phyloP scores from a whole-genome alignment of 2,329 filamentous ascomycete species.

The Sarocladium brachiariae region DNA sequence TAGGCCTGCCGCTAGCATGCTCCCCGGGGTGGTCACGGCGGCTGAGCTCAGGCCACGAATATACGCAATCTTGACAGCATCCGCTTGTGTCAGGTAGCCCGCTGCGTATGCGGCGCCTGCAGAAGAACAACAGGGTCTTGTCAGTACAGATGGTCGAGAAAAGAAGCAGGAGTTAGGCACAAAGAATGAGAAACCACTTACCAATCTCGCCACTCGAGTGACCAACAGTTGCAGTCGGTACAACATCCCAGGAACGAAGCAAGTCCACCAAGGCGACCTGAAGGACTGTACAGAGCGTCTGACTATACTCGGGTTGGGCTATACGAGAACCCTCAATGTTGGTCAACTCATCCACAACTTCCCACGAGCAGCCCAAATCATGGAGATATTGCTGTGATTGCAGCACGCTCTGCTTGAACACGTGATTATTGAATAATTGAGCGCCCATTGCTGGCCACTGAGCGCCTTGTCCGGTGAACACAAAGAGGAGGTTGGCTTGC shows the following conservation, averaged over 20 bases:
- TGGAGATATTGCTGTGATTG: slow-evolving; percentile 15
- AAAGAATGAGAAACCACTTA: too few relatives aligned
- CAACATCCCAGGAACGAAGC: slow-evolving; percentile 29
- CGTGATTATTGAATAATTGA: background rate
- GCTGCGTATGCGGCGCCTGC: slow-evolving; percentile 35
- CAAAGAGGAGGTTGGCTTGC: slow-evolving; percentile 11
- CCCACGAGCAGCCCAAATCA: slow-evolving; percentile 21
- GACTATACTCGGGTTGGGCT: slow-evolving; percentile 27
- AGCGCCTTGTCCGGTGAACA: slow-evolving; percentile 27
- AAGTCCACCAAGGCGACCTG: slow-evolving; percentile 36
- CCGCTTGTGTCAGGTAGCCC: slow-evolving; percentile 31
- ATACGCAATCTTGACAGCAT: slow-evolving; percentile 39
- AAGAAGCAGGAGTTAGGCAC: too few relatives aligned
- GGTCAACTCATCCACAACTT: slow-evolving; percentile 23
- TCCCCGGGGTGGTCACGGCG: slow-evolving; percentile 24
- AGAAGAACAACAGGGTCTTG: too few relatives aligned
- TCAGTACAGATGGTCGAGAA: too few relatives aligned
- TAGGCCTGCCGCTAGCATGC: slow-evolving; percentile 16
- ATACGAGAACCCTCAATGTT: slow-evolving; percentile 22
- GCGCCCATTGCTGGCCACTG: slow-evolving; percentile 20
- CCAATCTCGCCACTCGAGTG: slow-evolving; percentile 39
- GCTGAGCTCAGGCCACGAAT: slow-evolving; percentile 26
- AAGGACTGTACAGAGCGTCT: slow-evolving; percentile 32
- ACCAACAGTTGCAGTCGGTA: slow-evolving; percentile 27
- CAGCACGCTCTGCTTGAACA: background rate